Base-by-base conservation (phyloP, 768 basidiomycete species). In the Artomyces pyxidatus region DNA sequence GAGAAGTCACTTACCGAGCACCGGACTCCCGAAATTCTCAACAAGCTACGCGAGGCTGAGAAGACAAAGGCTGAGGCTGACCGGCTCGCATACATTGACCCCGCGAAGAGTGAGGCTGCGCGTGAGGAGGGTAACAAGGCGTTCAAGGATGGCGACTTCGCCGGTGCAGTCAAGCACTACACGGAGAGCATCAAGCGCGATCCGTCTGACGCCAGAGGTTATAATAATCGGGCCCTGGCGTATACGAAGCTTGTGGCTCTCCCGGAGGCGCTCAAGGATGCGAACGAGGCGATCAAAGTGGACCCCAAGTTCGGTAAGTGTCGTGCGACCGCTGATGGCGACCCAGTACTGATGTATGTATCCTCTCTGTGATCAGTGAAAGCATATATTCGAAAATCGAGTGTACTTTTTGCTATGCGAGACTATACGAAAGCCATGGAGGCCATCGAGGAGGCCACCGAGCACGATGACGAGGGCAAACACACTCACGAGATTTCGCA, bases 161-260 rank as follows among this genome's bases (percentile, higher is more conserved):
- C 82, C 10, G 81, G 76, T 10, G 88, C 95, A 0, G 94, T 99
- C 58, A 92, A 89, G 71, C 72, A 77, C 32, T 99, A 99, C 71
- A 78, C 88, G 30, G 96, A 99, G 69, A 87, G 91, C 53, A 96
- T 98, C 76, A 97, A 97, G 71, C 85, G 96, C 43, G 84, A 90
- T 60, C 95, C 96, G 37, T 65, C 68, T 30, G 96, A 99, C 62
- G 78, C 95, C 12, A 77, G 85, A 55, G 93, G 89, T 8, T 99
- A 97, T 73, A 98, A 95, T 66, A 99, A 99, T 71, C 85, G 96
- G 42, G 92, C 96, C n/a, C 86, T 92, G 25, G 94, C 92, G 21
- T 97, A 96, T 71, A 90, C 86, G 69, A 98, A 98, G 71, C 81
- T 99, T 35, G 78, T 78, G 37, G 96, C 96, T 1, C 68, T 98